Conservation (phyloP, 2,329 filamentous ascomycete genomes). For the Scytalidium lignicola region DNA sequence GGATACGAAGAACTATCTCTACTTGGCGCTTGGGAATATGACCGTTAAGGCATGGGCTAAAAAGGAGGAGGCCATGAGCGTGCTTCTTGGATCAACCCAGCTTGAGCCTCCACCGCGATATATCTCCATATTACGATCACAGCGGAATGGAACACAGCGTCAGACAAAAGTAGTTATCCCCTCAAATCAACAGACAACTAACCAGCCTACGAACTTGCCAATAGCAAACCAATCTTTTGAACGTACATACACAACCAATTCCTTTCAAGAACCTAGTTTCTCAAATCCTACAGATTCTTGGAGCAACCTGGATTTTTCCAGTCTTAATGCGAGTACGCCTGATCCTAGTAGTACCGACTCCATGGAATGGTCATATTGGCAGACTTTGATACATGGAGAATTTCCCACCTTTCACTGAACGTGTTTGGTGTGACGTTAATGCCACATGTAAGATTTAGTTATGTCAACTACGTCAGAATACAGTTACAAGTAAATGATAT, state of each 20-base stretch:
- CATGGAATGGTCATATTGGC: constrained; percentile 27
- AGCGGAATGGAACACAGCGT: constrained; percentile 15
- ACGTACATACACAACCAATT: neutral
- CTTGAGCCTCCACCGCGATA: constrained; percentile 11
- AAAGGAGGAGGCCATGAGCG: constrained; percentile 18
- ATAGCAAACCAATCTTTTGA: neutral
- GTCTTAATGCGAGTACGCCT: constrained; percentile 14
- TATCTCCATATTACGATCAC: constrained; percentile 16
- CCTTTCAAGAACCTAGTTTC: neutral
- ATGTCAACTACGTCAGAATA: no score
- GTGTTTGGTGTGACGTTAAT: neutral
- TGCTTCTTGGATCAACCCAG: constrained; percentile 4
- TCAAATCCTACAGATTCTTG: constrained; percentile 4
- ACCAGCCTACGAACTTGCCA: neutral
- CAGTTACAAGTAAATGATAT: no score
- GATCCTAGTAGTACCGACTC: constrained; percentile 13
- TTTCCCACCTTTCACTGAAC: constrained; percentile 7
- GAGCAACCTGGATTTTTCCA: constrained; percentile 4
- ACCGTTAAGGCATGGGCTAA: constrained; percentile 25
- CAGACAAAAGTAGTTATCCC: constrained; percentile 1
- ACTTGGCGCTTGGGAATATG: constrained; percentile 24
- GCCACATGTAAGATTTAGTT: neutral
- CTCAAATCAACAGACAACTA: neutral
- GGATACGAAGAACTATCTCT: constrained; percentile 22
- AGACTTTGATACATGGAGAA: constrained; percentile 24